Evolutionary conservation across 176 grass and related monocot species (phyloP), one percentile per base, ranked within the genome.

Genomic region (Aegilops longissima): DNA sequence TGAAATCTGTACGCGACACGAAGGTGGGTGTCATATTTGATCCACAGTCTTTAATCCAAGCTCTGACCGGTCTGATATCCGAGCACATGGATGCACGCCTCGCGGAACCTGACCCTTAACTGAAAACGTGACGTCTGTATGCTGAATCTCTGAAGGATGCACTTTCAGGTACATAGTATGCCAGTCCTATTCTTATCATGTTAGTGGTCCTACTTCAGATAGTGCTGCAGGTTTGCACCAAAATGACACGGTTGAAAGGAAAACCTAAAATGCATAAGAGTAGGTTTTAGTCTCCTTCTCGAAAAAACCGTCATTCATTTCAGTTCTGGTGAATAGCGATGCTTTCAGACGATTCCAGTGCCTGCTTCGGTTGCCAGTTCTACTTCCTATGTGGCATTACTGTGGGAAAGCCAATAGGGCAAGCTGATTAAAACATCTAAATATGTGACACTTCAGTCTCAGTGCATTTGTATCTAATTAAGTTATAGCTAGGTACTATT

Each of bases 1-100:
- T 95, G 70, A 82, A 89, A 38, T 88, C 89, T 69, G 38, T 95
- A 65, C 62, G 23, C 24, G 93, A 93, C 18, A 40, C 67, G 5
- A 95, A 95, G 80, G 86, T 84, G 18, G 95, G 88, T 14, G n/a
- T 83, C 8, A 79, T 95, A 40, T 98, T 95, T 89, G 93, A 93
- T 23, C 84, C 95, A 4, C 84, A 30, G 69, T 93, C 93, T 2
- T 66, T 95, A 76, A 98, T 95, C 87, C 91, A 90, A 86, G 85
- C 88, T 33, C 68, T 98, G 83, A 91, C 89, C 10, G 61, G 35
- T 89, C 81, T 95, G 74, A 93, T 95, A 79, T 82, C 49, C 18
- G 79, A 89, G 44, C 76, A 59, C 5, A 66, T 61, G 52, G 52
- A 84, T 23, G 30, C 21, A 38, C 2, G 71, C 70, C 8, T 84